Conservation (phyloP, 345 rosid genomes). For the Bruguiera sexangula region DNA sequence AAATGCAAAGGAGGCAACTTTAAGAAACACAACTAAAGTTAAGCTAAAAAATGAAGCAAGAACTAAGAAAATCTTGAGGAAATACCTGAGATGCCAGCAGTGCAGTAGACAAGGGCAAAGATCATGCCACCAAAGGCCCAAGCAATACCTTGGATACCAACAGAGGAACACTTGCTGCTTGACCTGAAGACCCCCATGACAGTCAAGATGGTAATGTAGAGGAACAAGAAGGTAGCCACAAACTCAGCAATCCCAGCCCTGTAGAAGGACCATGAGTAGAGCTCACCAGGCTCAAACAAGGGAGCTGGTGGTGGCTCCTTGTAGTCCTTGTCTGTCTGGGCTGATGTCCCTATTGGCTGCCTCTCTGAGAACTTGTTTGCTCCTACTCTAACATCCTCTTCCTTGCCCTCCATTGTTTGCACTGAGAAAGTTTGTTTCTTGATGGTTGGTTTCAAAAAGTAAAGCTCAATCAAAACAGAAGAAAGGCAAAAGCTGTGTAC, state of each 20-base stretch:
- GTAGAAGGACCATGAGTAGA: constrained; percentile 26
- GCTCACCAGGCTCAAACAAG: constrained; percentile 30
- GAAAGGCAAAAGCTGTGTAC: background rate
- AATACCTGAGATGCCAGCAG: constrained; percentile 29
- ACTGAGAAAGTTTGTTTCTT: background rate
- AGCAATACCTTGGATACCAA: constrained; percentile 29
- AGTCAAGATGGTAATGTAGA: constrained; percentile 24
- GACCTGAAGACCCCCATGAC: constrained; percentile 24
- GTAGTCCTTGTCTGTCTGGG: constrained; percentile 30
- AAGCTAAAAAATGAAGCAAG: background rate
- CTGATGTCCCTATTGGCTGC: constrained; percentile 29
- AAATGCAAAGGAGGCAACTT: background rate
- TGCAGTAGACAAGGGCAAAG: constrained; percentile 33
- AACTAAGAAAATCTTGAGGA: background rate
- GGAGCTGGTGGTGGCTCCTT: constrained; percentile 33
- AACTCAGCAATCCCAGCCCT: constrained; percentile 32
- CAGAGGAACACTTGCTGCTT: constrained; percentile 14
- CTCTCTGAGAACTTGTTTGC: constrained; percentile 29
- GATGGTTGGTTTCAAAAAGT: background rate
- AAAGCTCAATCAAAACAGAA: background rate
- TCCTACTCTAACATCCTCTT: constrained; percentile 29
- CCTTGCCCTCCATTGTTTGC: constrained; percentile 25
- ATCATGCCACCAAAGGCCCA: constrained; percentile 37
- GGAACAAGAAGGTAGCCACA: constrained; percentile 29
- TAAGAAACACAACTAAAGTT: background rate